Conservation (phyloP, 164 flowering plant species). For the Taxillus chinensis region DNA sequence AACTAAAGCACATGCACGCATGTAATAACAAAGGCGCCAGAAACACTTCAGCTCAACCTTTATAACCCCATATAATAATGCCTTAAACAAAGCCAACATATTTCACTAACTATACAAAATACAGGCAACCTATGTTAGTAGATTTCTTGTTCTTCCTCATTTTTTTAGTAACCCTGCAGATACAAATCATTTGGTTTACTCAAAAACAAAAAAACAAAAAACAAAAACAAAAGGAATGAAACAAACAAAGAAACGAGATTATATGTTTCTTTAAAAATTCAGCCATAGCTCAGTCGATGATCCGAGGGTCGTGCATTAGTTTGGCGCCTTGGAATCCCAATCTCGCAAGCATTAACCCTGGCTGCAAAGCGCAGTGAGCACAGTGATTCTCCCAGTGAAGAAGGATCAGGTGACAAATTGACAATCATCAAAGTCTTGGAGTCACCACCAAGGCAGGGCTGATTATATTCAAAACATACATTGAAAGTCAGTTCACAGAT, state of each 20-base stretch:
- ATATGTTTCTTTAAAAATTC: conserved; percentile 6
- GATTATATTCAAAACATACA: not conserved
- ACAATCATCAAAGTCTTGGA: conserved; percentile 96
- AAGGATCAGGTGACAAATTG: conserved; percentile 75
- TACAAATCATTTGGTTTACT: conserved; percentile 3
- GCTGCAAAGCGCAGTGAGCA: conserved; percentile 92
- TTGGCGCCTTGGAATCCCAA: conserved; percentile 78
- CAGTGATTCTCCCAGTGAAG: conserved; percentile 78
- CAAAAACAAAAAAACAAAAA: not conserved
- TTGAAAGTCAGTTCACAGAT: not conserved
- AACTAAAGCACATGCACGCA: no score
- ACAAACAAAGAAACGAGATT: not conserved
- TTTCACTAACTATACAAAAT: conserved; percentile 32
- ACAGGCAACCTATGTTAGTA: conserved; percentile 35
- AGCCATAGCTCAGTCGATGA: conserved; percentile 68
- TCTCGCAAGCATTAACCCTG: conserved; percentile 90
- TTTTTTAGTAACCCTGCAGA: conserved; percentile 3
- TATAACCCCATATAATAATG: not conserved
- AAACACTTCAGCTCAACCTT: no score
- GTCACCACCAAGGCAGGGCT: conserved; percentile 98
- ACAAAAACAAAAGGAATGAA: no score
- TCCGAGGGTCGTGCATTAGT: conserved; percentile 46
- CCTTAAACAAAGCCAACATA: conserved; percentile 10
- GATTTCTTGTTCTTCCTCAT: conserved; percentile 4
- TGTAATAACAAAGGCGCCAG: no score